phyloP scores from a whole-genome alignment of 2,329 filamentous ascomycete genomes.

The Uncinocarpus reesii region DNA sequence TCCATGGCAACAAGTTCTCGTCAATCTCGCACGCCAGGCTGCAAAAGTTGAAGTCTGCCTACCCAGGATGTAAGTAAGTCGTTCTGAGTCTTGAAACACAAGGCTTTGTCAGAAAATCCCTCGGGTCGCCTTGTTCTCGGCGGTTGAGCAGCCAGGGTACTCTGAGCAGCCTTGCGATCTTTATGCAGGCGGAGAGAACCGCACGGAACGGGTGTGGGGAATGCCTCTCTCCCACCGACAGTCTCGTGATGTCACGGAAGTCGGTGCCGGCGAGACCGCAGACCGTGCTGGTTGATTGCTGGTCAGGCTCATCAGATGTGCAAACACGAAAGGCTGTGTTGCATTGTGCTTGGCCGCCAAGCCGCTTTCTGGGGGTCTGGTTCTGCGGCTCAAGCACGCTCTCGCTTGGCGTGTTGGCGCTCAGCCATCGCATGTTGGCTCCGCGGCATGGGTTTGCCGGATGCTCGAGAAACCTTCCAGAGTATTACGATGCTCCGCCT shows the following conservation, averaged over 20 bases:
- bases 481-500: not conserved
- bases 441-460: not conserved
- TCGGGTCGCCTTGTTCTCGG: not conserved
- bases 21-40: not conserved
- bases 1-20: not conserved
- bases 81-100: not conserved
- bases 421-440: not conserved
- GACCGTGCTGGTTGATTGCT: not conserved
- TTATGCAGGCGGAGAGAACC: too few relatives aligned
- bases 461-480: too few relatives aligned
- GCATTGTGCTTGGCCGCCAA: not conserved
- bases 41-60: not conserved
- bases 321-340: conserved; percentile 2
- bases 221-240: too few relatives aligned
- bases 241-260: not conserved
- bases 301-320: not conserved
- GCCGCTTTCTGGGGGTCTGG: not conserved
- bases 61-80: not conserved
- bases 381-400: not conserved
- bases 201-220: too few relatives aligned
- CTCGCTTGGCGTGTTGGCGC: not conserved
- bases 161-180: too few relatives aligned
- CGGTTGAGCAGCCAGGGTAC: too few relatives aligned
- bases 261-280: not conserved
- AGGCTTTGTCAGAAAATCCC: not conserved